A percentile compares a stretch with the other conserved stretches of the same genome.
These are phyloP conservation scores for Haemoproteus tartakovskyi DNA, from an alignment of 169 alveolate genomes.

Conservation along the genomic window DNA sequence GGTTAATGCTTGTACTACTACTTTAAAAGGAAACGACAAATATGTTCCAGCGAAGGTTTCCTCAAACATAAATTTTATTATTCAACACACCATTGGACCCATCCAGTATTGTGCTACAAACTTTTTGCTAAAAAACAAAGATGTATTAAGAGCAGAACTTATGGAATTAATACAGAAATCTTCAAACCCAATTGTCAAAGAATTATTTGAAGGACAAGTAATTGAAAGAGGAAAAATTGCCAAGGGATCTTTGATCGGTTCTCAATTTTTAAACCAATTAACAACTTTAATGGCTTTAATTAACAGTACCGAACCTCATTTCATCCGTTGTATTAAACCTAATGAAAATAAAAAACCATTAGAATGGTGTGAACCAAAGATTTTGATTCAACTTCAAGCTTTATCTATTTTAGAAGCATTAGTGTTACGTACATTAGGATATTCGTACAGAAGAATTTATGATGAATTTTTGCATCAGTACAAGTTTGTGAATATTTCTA, in stretches of 20 bases:
- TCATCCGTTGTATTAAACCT: constrained; percentile 64
- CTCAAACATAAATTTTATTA: constrained; percentile 80
- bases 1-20: constrained; percentile 76
- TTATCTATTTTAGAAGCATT: constrained; percentile 61
- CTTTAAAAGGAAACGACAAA: constrained; percentile 70
- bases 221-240: too few relatives aligned
- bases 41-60: constrained; percentile 84
- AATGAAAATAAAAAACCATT: constrained; percentile 44
- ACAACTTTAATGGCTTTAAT: constrained; percentile 32
- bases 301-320: constrained; percentile 40
- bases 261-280: constrained; percentile 43
- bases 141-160: constrained; percentile 84
- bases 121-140: constrained; percentile 84
- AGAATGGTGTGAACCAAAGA: constrained; percentile 28
- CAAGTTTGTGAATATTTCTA: constrained; percentile 15
- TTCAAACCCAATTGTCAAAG: background rate
- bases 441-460: constrained; percentile 46
- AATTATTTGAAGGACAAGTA: too few relatives aligned
- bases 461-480: constrained; percentile 30
- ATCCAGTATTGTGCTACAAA: constrained; percentile 79
- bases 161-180: background rate
- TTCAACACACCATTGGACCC: constrained; percentile 83
- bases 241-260: constrained; percentile 1
- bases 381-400: constrained; percentile 48
- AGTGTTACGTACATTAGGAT: constrained; percentile 61